Base-by-base conservation (phyloP, 2,329 filamentous ascomycete genomes). In the Passalora sequoiae region DNA sequence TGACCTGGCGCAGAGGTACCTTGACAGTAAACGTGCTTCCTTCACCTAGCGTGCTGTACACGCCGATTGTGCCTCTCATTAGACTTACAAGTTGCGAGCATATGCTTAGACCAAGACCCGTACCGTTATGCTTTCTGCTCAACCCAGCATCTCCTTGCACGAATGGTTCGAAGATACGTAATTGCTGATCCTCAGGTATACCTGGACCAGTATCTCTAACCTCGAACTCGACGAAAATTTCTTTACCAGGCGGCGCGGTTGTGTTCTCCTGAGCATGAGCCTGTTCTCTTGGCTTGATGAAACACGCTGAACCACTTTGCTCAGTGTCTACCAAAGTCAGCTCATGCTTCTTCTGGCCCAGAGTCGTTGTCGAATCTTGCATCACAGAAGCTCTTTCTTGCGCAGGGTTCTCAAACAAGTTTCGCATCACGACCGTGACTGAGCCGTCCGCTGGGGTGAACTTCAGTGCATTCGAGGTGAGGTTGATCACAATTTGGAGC, bases 91-190 rank as follows among this genome's bases (percentile, higher is more conserved):
- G 70, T 62, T 96, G 89, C 15, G 86, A 83, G 66, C 87, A 94
- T 56, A 96, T 96, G 58, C 85, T 91, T 41, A 96, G 66, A 1
- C 89, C 89, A 3, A 95, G 71, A 3, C 89, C 89, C 1, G 89
- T 95, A 12, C 89, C 89, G 16, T 88, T 88, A 60, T 84, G 94
- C 60, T 92, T 92, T 63, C 88, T 92, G 69, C 85, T 94, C n/a
- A 96, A 68, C 1, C 88, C 86, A 1, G 92, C 70, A 60, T 95
- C 89, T 13, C 85, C 89, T 65, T 96, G 89, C 0, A 95, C 86
- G 59, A 96, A 96, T 0, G 89, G 89, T 63, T 95, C 89, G 61
- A 96, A 96, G 9, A 96, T 87, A 52, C 83, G 82, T 42, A 85
- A 73, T 56, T 89, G 87, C 64, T 94, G 78, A 50, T 83, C 71